Conservation (phyloP, 768 basidiomycete species). For the Russula abietina region DNA sequence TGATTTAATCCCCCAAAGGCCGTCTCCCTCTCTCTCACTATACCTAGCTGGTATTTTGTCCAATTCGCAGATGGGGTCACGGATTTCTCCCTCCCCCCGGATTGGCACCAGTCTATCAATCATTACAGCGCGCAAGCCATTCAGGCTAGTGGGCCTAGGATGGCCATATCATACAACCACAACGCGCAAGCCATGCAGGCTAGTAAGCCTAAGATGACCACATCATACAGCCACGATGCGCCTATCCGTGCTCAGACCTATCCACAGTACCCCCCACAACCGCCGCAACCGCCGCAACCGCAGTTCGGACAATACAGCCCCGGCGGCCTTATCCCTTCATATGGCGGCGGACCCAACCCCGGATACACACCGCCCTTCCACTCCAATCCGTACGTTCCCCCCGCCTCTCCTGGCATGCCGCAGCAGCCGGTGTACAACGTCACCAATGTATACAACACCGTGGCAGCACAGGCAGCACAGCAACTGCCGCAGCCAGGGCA, state of each 20-base stretch:
- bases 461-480: too few relatives aligned
- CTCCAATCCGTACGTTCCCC: not conserved
- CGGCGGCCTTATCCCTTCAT: not conserved
- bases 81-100: not conserved
- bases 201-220: not conserved
- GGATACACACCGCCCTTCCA: not conserved
- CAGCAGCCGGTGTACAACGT: not conserved
- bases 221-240: not conserved
- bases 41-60: conserved; percentile 10
- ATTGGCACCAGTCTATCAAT: conserved; percentile 3
- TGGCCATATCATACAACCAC: not conserved
- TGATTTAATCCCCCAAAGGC: not conserved
- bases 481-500: not conserved
- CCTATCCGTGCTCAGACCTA: not conserved
- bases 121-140: not conserved
- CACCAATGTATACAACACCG: not conserved
- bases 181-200: not conserved
- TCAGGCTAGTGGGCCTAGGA: not conserved
- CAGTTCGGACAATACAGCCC: not conserved
- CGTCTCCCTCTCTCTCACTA: conserved; percentile 13
- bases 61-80: conserved; percentile 9
- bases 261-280: not conserved
- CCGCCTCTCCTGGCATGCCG: not conserved
- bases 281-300: too few relatives aligned
- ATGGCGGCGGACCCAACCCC: not conserved